Base-by-base conservation (phyloP, 2,329 filamentous ascomycete genomes). In the Sclerotinia nivalis region DNA sequence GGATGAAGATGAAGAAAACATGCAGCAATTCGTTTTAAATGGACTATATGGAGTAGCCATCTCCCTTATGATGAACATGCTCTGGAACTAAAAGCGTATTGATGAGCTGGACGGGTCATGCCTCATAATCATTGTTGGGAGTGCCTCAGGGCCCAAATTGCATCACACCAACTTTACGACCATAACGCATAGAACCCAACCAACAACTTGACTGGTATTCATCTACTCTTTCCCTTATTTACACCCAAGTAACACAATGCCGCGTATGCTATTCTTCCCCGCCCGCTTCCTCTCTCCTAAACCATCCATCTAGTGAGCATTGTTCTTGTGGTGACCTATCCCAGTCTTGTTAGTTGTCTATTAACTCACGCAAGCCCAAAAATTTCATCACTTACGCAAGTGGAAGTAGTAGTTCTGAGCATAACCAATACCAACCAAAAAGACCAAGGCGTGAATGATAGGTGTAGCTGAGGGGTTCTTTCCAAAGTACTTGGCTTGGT, bases 401-500 rank as follows among this genome's bases (percentile, higher is more conserved):
- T 99, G 96, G 92, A 97, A 98, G 89, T 99, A 98, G 90, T 99
- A 99, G 86, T 97, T 94, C 85, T 98, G 93, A 78, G 91, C 92
- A 84, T 99, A 99, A 79, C 96, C 95, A 77, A 98, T 81, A 75
- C 88, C 83, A 75, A 97, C 84, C 73, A 99, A 84, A 80, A 88
- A 85, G 77, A 87, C 89, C 78, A 99, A 91, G 78, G 89, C 86
- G 83, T 99, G 96, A 78, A 97, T 86, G 80, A 99, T 88, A 74
- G 96, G 96, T 85, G 89, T 91, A 78, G 84, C 91, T 73, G 92
- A 92, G 74, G 92, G 83, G 82, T 97, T 97, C 87, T 97, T 95
- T 84, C 94, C 94, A 81, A 99, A 97, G 88, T 99, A 94, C 82
- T 88, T 89, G 77, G 87, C 88, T 83, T 96, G 92, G 87, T 99